Conservation (phyloP, 2,329 filamentous ascomycete genomes). For the Arthrobotrys sinensis region DNA sequence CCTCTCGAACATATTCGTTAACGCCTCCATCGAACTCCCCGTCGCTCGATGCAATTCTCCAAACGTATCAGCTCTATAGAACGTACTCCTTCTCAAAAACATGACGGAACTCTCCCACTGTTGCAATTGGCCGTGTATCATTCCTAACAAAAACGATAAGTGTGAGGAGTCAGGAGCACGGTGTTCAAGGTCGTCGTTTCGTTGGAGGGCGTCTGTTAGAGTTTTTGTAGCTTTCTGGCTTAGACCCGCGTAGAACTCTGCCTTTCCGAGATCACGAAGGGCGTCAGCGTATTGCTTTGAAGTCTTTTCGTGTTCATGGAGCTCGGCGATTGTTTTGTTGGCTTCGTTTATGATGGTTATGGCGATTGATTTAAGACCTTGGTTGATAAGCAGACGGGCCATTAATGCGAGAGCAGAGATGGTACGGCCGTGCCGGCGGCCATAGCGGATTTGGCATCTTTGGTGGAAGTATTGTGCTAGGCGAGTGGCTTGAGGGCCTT, state of each 20-base stretch:
- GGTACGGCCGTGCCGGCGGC: slow-evolving; percentile 38
- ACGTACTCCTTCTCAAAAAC: slow-evolving; percentile 48
- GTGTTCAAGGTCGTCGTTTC: slow-evolving; percentile 52
- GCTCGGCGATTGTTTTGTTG: neutral
- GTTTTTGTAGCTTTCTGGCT: slow-evolving; percentile 29
- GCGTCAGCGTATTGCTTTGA: slow-evolving; percentile 55
- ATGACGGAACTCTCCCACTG: slow-evolving; percentile 54
- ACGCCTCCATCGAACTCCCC: slow-evolving; percentile 57
- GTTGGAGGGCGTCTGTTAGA: slow-evolving; percentile 36
- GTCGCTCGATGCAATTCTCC: slow-evolving; percentile 48
- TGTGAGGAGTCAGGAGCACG: slow-evolving; percentile 52
- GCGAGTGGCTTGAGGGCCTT: slow-evolving; percentile 22
- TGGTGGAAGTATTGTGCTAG: slow-evolving; percentile 37
- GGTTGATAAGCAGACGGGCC: slow-evolving; percentile 36
- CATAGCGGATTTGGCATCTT: slow-evolving; percentile 37
- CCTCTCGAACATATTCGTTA: slow-evolving; percentile 42
- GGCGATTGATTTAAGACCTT: slow-evolving; percentile 41
- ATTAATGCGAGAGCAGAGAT: slow-evolving; percentile 48
- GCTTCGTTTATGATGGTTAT: slow-evolving; percentile 31
- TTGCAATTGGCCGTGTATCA: slow-evolving; percentile 48
- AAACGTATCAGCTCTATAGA: slow-evolving; percentile 52
- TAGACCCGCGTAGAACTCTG: slow-evolving; percentile 57
- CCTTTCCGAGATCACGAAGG: slow-evolving; percentile 51
- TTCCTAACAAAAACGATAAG: slow-evolving; percentile 45
- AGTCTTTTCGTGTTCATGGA: slow-evolving; percentile 44